phyloP scores from a whole-genome alignment of 352 stramenopile genomes.

The Globisporangium takayamanum region DNA sequence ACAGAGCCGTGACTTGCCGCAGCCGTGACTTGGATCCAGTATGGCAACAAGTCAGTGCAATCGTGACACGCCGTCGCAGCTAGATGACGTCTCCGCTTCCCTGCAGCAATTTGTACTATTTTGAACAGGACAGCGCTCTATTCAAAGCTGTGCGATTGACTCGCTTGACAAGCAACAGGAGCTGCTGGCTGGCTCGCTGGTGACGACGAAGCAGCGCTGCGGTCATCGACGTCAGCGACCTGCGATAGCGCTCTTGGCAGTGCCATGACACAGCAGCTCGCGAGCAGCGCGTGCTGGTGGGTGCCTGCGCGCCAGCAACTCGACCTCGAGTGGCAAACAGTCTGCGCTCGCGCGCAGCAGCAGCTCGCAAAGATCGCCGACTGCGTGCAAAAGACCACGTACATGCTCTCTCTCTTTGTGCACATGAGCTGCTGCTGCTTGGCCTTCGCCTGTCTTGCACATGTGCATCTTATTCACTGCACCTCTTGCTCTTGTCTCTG shows the following conservation, averaged over 20 bases:
- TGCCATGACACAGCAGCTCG: constrained; percentile 2
- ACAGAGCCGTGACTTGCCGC: no score
- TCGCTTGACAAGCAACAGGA: not conserved
- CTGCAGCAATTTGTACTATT: no score
- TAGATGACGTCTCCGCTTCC: not conserved
- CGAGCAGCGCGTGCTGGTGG: constrained; percentile 53
- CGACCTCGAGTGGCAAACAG: constrained; percentile 54
- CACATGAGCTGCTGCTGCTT: no score
- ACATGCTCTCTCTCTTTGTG: constrained; percentile 5
- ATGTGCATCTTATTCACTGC: not conserved
- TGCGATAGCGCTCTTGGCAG: no score
- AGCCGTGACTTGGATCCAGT: not conserved
- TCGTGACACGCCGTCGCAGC: not conserved
- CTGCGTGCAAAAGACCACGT: constrained; percentile 73
- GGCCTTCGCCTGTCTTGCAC: no score
- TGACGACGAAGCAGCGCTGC: not conserved
- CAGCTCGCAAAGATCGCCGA: constrained; percentile 64
- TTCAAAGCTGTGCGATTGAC: not conserved
- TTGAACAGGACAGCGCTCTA: not conserved
- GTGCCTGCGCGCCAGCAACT: constrained; percentile 50
- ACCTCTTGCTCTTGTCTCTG: not conserved
- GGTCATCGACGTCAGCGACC: no score
- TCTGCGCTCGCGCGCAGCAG: constrained; percentile 39
- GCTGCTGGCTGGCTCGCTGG: not conserved
- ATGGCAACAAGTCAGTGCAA: not conserved